Percentiles rank a stretch among this genome's conserved stretches.
Evolutionary conservation across 2,329 filamentous ascomycete species (phyloP).

Genomic region (Rhynchosporium graminicola): DNA sequence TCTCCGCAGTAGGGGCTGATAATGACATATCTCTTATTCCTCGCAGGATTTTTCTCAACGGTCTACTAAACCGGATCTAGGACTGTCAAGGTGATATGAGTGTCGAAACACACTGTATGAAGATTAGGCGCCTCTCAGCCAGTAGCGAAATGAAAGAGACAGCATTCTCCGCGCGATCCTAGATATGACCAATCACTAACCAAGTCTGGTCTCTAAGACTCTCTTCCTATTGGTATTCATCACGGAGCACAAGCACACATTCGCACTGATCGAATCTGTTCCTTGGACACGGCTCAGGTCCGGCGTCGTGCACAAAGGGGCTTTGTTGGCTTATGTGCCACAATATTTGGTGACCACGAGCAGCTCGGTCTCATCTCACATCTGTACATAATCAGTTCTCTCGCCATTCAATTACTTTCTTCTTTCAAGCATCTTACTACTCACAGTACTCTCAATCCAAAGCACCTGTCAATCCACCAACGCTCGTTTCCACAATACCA

Average conservation of each 20-base stretch:
- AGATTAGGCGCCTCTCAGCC: no score
- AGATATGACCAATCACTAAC: background rate
- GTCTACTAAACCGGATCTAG: conserved; percentile 6
- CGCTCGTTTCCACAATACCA: conserved; percentile 25
- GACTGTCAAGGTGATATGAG: background rate
- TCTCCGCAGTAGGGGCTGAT: no score
- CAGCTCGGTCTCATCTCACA: conserved; percentile 15
- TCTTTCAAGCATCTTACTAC: background rate
- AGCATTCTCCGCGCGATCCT: conserved; percentile 14
- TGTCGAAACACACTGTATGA: no score
- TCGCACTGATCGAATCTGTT: conserved; percentile 10
- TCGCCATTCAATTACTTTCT: background rate
- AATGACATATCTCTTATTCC: no score
- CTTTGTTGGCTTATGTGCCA: background rate
- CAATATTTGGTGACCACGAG: background rate
- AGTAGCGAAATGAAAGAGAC: conserved; percentile 6
- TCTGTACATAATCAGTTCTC: conserved; percentile 18
- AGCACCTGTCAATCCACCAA: conserved; percentile 6
- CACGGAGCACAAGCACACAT: conserved; percentile 17
- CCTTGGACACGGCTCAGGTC: conserved; percentile 17
- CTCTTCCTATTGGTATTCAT: conserved; percentile 6
- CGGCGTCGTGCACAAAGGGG: conserved; percentile 13
- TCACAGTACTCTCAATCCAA: background rate
- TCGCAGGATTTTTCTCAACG: no score
- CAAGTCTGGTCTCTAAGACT: background rate